phyloP scores from a whole-genome alignment of 2,329 filamentous ascomycete species.

The Myriosclerotinia duriaeana region DNA sequence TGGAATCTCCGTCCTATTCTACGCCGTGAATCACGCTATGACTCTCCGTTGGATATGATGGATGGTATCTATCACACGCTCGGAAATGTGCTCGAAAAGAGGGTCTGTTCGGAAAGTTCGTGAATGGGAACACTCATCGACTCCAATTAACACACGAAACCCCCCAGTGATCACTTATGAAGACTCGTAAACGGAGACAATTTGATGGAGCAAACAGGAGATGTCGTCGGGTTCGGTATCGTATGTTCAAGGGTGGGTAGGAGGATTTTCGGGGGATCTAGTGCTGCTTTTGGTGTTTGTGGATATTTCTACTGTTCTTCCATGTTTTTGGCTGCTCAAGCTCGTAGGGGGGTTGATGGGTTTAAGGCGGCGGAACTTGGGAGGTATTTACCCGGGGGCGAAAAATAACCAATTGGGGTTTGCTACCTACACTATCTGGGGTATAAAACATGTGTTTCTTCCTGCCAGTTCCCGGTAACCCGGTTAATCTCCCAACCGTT shows the following conservation, averaged over 20 bases:
- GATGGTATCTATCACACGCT: not conserved
- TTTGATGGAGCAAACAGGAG: slow-evolving; percentile 16
- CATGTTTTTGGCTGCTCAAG: not conserved
- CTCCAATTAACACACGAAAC: too few relatives aligned
- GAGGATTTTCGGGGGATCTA: slow-evolving; percentile 11
- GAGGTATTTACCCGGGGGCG: slow-evolving; percentile 8
- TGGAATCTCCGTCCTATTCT: not conserved
- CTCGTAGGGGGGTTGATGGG: not conserved
- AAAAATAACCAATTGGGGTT: not conserved
- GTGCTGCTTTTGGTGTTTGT: slow-evolving; percentile 14
- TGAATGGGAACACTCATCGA: not conserved
- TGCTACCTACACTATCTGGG: not conserved
- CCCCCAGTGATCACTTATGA: not conserved
- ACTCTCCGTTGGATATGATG: not conserved
- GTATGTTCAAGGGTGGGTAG: slow-evolving; percentile 17
- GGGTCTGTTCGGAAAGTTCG: not conserved
- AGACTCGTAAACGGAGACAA: not conserved
- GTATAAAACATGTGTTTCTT: not conserved
- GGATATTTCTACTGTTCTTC: not conserved
- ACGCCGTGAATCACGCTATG: slow-evolving; percentile 11
- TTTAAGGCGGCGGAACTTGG: slow-evolving; percentile 10
- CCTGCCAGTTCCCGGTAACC: not conserved
- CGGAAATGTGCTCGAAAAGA: not conserved
- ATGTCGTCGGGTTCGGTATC: slow-evolving; percentile 21
- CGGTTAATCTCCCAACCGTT: not conserved